Evolutionary conservation across 2,329 filamentous ascomycete species (phyloP).

Genomic region (Alternaria ventricosa): DNA sequence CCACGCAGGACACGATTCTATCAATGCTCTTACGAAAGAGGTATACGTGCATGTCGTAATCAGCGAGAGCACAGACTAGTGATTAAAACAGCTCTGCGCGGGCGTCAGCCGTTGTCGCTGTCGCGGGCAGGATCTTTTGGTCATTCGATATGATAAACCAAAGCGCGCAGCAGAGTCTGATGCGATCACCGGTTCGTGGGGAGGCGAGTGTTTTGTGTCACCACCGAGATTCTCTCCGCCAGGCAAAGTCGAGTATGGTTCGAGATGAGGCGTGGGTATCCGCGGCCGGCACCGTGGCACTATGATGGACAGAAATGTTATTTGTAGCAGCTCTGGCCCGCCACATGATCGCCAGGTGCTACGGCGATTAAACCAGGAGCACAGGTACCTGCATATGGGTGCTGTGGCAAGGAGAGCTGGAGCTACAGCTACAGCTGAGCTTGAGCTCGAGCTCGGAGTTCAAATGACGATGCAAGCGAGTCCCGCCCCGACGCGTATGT

Average conservation of each 20-base stretch:
- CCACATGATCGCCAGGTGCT: conserved; percentile 32
- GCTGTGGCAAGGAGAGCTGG: conserved; percentile 4
- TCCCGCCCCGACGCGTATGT: conserved; percentile 6
- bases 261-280: conserved; percentile 36
- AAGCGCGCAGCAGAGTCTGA: conserved; percentile 22
- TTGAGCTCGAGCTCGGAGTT: conserved; percentile 17
- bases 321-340: background rate
- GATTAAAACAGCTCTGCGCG: conserved; percentile 26
- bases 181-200: conserved; percentile 25
- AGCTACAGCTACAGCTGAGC: conserved; percentile 12
- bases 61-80: conserved; percentile 23
- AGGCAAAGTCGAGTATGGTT: conserved; percentile 27
- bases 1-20: conserved; percentile 19
- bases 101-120: conserved; percentile 12
- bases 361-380: conserved; percentile 21
- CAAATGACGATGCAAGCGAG: conserved; percentile 10
- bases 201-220: conserved; percentile 33
- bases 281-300: conserved; percentile 42
- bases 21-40: conserved; percentile 36
- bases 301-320: conserved; percentile 22
- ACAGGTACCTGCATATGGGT: conserved; percentile 40
- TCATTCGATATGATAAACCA: conserved; percentile 38
- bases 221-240: conserved; percentile 36
- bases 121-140: conserved; percentile 21
- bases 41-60: conserved; percentile 35